Evolutionary conservation across 1,284 basidiomycete species (phyloP), one percentile per base, ranked within the genome.

Genomic region (Singerocomus inundabilis): DNA sequence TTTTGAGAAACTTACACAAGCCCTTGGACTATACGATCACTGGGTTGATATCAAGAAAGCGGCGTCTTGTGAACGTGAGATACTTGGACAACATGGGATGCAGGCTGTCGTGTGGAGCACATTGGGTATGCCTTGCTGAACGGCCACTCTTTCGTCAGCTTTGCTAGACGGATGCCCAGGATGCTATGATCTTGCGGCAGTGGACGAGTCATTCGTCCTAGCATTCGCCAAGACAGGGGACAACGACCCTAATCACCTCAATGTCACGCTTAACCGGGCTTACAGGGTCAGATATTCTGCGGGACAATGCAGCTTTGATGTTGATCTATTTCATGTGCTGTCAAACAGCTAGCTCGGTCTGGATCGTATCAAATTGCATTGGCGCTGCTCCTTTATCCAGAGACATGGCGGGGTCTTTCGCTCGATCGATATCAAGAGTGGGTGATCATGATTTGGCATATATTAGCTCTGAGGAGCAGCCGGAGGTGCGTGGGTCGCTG

Each of bases 371-470:
- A 78, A 43, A 73, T 79, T 52, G 80, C 82, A 4, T 68, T 91
- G 32, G 69, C 78, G n/a, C 71, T 78, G 33, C 73, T 91, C 16
- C 69, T 91, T 12, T 79, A 85, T 48, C 82, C 88, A 3, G 71
- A 76, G 33, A 79, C 84, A 15, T 91, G 89, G 88, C 72, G 75
- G 5, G 80, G 84, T 6, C 68, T 91, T 40, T 72, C 75, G 10
- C 62, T 88, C 18, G 70, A 76, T 35, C 84, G 87, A 62, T 87
- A 87, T 64, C 70, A 72, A 28, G 68, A 75, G 32, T 91, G 88
- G 88, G 82, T 84, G 13, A 72, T 76, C 48, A 79, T 85, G 61
- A 76, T 91, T 32, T 91, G 89, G 88, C 80, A 86, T 58, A 79
- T 88, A 49, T 71, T 91, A 32, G 77, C 77, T 18, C 66, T 88